phyloP scores from a whole-genome alignment of 2,329 filamentous ascomycete species.

The Chrysoporthe cubensis region DNA sequence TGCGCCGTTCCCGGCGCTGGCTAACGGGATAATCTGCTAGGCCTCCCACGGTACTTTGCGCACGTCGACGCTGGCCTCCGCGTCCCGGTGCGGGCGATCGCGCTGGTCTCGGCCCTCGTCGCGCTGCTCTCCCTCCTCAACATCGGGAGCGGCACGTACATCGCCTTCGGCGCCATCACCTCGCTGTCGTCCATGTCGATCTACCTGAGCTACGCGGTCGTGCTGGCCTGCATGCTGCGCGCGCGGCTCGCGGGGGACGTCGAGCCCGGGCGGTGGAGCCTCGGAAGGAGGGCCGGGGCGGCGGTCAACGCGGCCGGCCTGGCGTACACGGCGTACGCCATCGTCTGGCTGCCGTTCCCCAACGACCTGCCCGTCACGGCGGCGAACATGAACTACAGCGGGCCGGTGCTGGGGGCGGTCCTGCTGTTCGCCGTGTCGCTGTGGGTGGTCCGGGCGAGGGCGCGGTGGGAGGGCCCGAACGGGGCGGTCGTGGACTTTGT shows the following conservation, averaged over 20 bases:
- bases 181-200: conserved; percentile 39
- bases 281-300: conserved; percentile 19
- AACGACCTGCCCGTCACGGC: conserved; percentile 28
- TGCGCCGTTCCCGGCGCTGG: not conserved
- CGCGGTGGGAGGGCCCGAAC: conserved; percentile 28
- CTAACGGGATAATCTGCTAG: not conserved
- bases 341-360: conserved; percentile 30
- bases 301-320: conserved; percentile 29
- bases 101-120: conserved; percentile 39
- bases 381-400: conserved; percentile 31
- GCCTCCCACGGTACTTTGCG: conserved; percentile 22
- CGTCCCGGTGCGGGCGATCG: conserved; percentile 43
- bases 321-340: conserved; percentile 27
- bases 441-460: conserved; percentile 26
- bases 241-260: conserved; percentile 18
- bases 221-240: conserved; percentile 26
- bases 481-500: conserved; percentile 25
- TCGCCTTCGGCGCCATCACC: conserved; percentile 44
- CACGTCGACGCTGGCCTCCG: conserved; percentile 37
- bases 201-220: conserved; percentile 30
- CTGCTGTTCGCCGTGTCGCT: conserved; percentile 14
- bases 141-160: conserved; percentile 40
- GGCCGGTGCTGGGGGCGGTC: conserved; percentile 19
- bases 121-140: conserved; percentile 43
- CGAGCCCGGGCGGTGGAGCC: conserved; percentile 22